A percentile compares a stretch with the other conserved stretches of the same genome.
Evolutionary conservation across 1,284 basidiomycete species (phyloP).

Genomic region (Sparassis latifolia): DNA sequence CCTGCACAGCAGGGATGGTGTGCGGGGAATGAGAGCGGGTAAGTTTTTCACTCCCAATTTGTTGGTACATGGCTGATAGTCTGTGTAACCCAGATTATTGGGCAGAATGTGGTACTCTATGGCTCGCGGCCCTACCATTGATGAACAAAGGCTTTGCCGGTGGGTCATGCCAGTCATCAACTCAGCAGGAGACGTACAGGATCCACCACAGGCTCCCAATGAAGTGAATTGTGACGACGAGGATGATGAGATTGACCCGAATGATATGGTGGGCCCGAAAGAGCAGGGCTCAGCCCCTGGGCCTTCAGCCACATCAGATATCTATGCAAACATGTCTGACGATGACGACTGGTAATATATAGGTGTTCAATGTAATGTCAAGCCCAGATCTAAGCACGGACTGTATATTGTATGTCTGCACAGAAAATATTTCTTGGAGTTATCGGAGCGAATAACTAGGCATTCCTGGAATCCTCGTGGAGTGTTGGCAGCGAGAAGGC

Average conservation of each 20-base stretch:
- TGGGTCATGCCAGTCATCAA: not conserved
- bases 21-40: slow-evolving; percentile 32
- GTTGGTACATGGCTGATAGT: not conserved
- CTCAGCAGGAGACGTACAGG: not conserved
- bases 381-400: no score
- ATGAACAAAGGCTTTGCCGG: slow-evolving; percentile 21
- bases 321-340: no score
- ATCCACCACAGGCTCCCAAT: not conserved
- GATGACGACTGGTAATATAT: no score
- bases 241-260: slow-evolving; percentile 19
- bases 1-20: slow-evolving; percentile 16
- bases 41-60: slow-evolving; percentile 2
- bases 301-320: no score
- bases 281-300: no score
- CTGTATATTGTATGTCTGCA: no score
- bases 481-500: no score
- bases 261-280: slow-evolving; percentile 10
- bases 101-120: slow-evolving; percentile 23
- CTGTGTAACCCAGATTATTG: slow-evolving; percentile 13
- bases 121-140: slow-evolving; percentile 21
- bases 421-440: no score
- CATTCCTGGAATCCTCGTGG: no score
- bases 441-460: no score
- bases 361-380: no score
- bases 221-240: slow-evolving; percentile 2